Base-by-base conservation (phyloP, 441 rosid genomes). In the Iberis amara region DNA sequence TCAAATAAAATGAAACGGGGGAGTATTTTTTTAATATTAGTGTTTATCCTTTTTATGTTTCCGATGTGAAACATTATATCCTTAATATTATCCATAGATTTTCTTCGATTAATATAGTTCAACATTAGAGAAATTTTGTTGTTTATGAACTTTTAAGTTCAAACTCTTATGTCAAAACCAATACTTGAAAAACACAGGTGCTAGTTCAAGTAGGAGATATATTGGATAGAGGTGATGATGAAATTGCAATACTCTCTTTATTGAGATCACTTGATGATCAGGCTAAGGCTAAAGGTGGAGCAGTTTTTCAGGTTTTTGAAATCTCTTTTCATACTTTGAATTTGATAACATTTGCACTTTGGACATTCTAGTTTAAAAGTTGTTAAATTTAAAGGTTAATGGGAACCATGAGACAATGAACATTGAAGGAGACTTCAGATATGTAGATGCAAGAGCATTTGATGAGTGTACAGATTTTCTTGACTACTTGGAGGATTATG, bases 391-490 rank as follows among this genome's bases (percentile, higher is more conserved):
- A 7, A 24, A 82, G 94, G 77, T 90, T 38, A 84, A 85, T 58
- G 98, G 98, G 64, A 90, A 90, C 63, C 96, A 90, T 23, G 96
- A 87, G 78, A 90, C 89, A 4, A 85, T 87, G 85, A 90, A 81
- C 61, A 83, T 90, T 53, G 98, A 85, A 76, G 95, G 90, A 32
- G 96, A 87, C 64, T 91, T 71, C 71, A 76, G 96, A 75, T 91
- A 79, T 48, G 96, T 79, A 33, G 96, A 83, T 31, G 53, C 82
- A 0, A 80, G 83, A 13, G 96, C 73, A 39, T 91, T 78, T 71
- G 84, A 85, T 67, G 98, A 91, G 69, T 85, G 90, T 44, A 40
- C 64, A 35, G 78, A 76, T 61, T 91, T 87, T 69, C 75, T 87
- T 46, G 82, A 83, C 28, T 75, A 79, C 77, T 71, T 82, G 81